Conservation (phyloP, 2,329 filamentous ascomycete genomes). For the Epichloe gansuensis region DNA sequence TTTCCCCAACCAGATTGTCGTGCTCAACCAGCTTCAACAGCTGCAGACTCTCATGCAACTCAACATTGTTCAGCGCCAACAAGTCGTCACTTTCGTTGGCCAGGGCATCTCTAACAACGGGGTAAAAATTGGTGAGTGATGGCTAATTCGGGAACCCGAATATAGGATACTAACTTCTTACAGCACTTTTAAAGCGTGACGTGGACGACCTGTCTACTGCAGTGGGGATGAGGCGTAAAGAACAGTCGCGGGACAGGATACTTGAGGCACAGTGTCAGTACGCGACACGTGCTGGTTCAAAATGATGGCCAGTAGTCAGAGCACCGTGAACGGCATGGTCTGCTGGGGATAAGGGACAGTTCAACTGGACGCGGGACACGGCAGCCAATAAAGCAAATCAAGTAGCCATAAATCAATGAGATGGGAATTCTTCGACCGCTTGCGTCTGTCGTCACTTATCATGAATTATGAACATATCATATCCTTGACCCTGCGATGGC, state of each 20-base stretch:
- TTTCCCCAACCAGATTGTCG: slow-evolving; percentile 15
- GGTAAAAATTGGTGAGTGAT: slow-evolving; percentile 10
- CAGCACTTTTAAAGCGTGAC: slow-evolving; percentile 13
- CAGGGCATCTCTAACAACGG: slow-evolving; percentile 11
- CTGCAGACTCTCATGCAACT: slow-evolving; percentile 14
- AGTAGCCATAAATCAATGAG: neutral
- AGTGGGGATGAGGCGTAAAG: neutral
- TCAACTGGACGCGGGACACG: neutral
- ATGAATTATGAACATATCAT: too few relatives aligned
- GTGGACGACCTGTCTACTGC: slow-evolving; percentile 21
- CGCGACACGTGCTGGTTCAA: too few relatives aligned
- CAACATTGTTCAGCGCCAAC: slow-evolving; percentile 11
- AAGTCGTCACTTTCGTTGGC: slow-evolving; percentile 11
- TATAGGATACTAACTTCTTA: neutral
- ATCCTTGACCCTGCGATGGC: too few relatives aligned
- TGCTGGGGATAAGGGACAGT: neutral
- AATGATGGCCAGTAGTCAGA: too few relatives aligned
- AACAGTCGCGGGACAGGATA: neutral
- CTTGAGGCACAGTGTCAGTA: too few relatives aligned
- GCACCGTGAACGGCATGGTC: neutral
- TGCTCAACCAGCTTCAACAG: slow-evolving; percentile 16
- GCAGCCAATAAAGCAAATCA: neutral
- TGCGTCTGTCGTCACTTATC: neutral
- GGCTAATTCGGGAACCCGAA: neutral
- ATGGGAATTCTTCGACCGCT: neutral